Percentiles rank a stretch among this genome's conserved stretches.
Evolutionary conservation across 2,329 filamentous ascomycete species (phyloP).

Genomic region (Sporothrix schenckii): DNA sequence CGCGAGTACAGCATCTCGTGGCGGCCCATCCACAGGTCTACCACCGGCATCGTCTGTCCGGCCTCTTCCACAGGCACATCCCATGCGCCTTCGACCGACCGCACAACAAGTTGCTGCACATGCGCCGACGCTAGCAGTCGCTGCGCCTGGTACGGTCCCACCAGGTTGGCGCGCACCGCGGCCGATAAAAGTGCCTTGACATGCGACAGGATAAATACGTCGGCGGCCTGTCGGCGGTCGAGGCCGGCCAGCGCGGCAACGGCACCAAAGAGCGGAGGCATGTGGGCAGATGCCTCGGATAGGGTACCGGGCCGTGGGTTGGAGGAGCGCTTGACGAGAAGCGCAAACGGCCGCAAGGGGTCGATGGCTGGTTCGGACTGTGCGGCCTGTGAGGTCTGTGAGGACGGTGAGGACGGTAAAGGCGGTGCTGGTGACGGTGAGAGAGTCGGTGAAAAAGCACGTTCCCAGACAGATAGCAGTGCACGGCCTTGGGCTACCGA

Average conservation of each 20-base stretch:
- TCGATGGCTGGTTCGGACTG: constrained; percentile 33
- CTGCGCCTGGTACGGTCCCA: constrained; percentile 81
- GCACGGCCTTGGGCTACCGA: constrained; percentile 76
- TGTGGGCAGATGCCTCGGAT: constrained; percentile 62
- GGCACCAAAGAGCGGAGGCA: constrained; percentile 71
- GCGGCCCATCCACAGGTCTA: constrained; percentile 82
- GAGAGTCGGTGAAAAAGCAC: constrained; percentile 58
- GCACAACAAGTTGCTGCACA: constrained; percentile 61
- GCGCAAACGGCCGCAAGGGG: constrained; percentile 45
- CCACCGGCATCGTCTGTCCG: constrained; percentile 72
- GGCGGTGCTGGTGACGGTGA: neutral
- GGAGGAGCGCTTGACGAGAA: constrained; percentile 42
- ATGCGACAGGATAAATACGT: constrained; percentile 76
- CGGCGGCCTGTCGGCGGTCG: constrained; percentile 64
- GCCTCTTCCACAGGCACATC: constrained; percentile 63
- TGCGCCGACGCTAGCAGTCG: constrained; percentile 65
- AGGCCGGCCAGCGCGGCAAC: constrained; percentile 66
- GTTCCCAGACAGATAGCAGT: constrained; percentile 74
- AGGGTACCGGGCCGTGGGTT: constrained; percentile 32
- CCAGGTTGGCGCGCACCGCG: constrained; percentile 73
- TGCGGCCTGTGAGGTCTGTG: constrained; percentile 29
- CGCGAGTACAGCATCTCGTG: constrained; percentile 83
- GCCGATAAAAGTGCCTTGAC: constrained; percentile 76
- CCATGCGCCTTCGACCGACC: constrained; percentile 64
- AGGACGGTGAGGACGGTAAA: neutral